These are phyloP conservation scores for Neoscytalidium dimidiatum DNA, from an alignment of 2,329 filamentous ascomycete genomes.

Conservation along the genomic window DNA sequence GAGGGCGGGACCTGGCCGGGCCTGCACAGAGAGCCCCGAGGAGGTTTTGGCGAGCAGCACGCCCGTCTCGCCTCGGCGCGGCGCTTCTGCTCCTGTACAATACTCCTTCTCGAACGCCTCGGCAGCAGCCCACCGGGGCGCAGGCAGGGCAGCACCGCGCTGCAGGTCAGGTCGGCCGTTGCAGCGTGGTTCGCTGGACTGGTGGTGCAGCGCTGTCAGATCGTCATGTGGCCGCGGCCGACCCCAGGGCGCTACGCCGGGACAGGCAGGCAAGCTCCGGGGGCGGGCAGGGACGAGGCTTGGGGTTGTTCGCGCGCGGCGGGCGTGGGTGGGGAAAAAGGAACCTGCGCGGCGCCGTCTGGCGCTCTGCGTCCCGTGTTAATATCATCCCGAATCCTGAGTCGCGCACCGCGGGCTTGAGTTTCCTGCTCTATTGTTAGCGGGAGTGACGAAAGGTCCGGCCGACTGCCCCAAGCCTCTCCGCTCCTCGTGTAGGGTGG, in stretches of 20 bases:
- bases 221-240: conserved; percentile 16
- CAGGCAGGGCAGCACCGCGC: not conserved
- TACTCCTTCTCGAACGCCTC: not conserved
- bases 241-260: conserved; percentile 8
- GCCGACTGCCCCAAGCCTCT: not conserved
- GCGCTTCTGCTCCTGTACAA: not conserved
- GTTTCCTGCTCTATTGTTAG: conserved; percentile 13
- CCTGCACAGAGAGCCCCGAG: no score
- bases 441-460: not conserved
- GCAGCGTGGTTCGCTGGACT: not conserved
- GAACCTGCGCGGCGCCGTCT: conserved; percentile 2
- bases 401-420: conserved; percentile 5
- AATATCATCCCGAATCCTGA: conserved; percentile 17
- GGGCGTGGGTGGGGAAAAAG: conserved; percentile 18
- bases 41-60: no score
- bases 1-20: not conserved
- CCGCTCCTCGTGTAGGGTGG: not conserved
- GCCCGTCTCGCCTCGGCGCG: not conserved
- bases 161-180: not conserved
- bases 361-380: not conserved
- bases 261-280: conserved; percentile 11
- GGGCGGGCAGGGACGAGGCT: conserved; percentile 7
- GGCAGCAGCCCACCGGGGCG: not conserved
- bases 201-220: conserved; percentile 11
- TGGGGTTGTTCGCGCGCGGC: conserved; percentile 12